A percentile compares a stretch with the other conserved stretches of the same genome.
These are phyloP conservation scores for Tuber calosporum DNA, from an alignment of 495 filamentous ascomycete genomes.

Conservation along the genomic window DNA sequence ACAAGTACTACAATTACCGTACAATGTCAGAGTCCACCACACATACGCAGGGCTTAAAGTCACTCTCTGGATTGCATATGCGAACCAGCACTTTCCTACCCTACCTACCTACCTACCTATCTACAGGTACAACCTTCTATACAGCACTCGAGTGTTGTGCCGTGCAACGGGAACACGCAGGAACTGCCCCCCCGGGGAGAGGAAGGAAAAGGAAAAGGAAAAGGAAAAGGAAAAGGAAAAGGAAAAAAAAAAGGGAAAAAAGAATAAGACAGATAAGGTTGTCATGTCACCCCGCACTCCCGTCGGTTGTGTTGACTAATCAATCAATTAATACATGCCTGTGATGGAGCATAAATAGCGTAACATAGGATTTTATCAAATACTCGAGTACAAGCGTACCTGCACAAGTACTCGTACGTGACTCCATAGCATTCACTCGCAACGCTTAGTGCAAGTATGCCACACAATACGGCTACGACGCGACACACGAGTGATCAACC, in stretches of 20 bases:
- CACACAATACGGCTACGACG: not conserved
- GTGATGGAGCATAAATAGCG: not conserved
- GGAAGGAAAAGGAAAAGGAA: not conserved
- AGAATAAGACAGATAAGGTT: not conserved
- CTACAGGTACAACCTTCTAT: not conserved
- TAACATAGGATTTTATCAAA: not conserved
- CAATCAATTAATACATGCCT: not conserved
- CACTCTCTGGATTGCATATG: not conserved
- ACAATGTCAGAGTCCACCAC: no score
- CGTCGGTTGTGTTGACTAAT: not conserved
- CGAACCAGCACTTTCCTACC: not conserved
- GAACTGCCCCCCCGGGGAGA: not conserved
- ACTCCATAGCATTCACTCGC: not conserved
- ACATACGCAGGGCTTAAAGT: not conserved
- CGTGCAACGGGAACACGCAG: conserved; percentile 1
- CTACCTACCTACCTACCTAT: not conserved
- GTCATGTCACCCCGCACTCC: conserved; percentile 1
- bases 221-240: not conserved
- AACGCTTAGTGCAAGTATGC: not conserved
- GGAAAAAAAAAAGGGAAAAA: not conserved
- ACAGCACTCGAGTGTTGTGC: no score
- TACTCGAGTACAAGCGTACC: not conserved
- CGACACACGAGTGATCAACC: not conserved
- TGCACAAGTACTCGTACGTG: no score
- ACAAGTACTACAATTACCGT: no score